Evolutionary conservation across 805 yeast species (phyloP), one percentile per base, ranked within the genome.

Genomic region (Yarrowia sp.): DNA sequence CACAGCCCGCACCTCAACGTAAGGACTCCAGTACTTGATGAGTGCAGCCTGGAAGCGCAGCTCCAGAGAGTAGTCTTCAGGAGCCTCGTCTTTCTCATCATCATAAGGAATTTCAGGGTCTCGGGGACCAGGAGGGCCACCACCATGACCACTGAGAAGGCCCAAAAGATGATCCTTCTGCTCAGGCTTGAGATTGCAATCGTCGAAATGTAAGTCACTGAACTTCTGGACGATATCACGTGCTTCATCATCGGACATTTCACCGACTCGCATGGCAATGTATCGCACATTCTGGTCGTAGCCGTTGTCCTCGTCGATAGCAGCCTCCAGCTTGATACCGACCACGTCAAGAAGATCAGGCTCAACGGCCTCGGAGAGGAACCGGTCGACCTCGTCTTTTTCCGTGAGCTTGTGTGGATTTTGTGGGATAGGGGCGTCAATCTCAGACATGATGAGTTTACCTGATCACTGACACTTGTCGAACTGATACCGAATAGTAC

Each of bases 1-100:
- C 15, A 86, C 81, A 31, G 88, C 83, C 73, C 90, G 79, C 22
- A 86, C 89, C 73, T 86, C 90, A 0, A 87, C 84, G 71, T 86
- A 86, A 13, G 89, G 88, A 22, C 42, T 38, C 42, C 42, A 38
- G 42, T 38, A 38, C 42, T 38, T 38, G 42, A 38, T 38, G 42
- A 38, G 42, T 3, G 42, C 42, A 14, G 42, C 42, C 17, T 38
- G 42, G 42, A 38, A 38, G 3, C 42, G 42, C 42, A 38, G 15
- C 42, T 38, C 42, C 3, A 38, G 15, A 13, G 42, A 38, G 7
- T 14, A 38, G 42, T 38, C 42, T n/a, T 38, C 42, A n/a, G 42
- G 42, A 14, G 42, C 17, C 14, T 38, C 42, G 14, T 38, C 42
- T 14, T 38, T 38, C 15, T 38, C 42, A n/a, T 38, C 42, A 8